Base-by-base conservation (phyloP, 2,329 filamentous ascomycete species). In the Monosporascus sp. region DNA sequence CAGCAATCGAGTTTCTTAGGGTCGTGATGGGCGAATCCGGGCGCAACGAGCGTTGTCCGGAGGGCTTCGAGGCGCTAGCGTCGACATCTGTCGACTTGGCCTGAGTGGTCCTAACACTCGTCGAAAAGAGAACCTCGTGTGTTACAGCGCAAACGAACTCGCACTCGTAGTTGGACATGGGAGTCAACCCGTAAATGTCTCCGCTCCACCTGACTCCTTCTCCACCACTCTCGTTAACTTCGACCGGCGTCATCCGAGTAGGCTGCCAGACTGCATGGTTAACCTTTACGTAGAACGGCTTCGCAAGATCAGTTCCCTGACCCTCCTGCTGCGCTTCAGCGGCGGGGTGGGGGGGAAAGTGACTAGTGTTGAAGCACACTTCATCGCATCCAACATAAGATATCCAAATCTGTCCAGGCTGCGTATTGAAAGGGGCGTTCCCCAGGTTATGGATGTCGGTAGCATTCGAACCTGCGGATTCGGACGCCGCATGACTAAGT, bases 191-290 rank as follows among this genome's bases (percentile, higher is more conserved):
- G 60, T 85, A 86, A n/a, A 87, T 85, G 57, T 86, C 83, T 9
- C 88, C 89, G 27, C 81, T 83, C 85, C 86, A 92, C 47, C 80
- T 78, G 46, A 78, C 78, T 19, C 76, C 76, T n/a, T 64, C 62
- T 22, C 58, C 58, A 22, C 60, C 66, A 48, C 68, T 69, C 54
- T 72, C 70, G 19, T 61, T 63, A 48, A 61, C 62, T 20, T 70
- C 66, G 52, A 80, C 71, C 31, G 78, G 74, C 54, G 80, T 79
- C 64, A 92, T 91, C 60, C 86, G 80, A 11, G 87, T 89, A 1
- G 88, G 88, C 65, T 88, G 88, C 89, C 89, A 93, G 56, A 85
- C 80, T 9, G 88, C 87, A 49, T 89, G 86, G 69, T 93, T 92
- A 60, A 93, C 82, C 58, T 85, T 80, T 52, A 92, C 87, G 66